Evolutionary conservation across 2,329 filamentous ascomycete species (phyloP), one percentile per base, ranked within the genome.

Genomic region (Aureobasidium pullulans): DNA sequence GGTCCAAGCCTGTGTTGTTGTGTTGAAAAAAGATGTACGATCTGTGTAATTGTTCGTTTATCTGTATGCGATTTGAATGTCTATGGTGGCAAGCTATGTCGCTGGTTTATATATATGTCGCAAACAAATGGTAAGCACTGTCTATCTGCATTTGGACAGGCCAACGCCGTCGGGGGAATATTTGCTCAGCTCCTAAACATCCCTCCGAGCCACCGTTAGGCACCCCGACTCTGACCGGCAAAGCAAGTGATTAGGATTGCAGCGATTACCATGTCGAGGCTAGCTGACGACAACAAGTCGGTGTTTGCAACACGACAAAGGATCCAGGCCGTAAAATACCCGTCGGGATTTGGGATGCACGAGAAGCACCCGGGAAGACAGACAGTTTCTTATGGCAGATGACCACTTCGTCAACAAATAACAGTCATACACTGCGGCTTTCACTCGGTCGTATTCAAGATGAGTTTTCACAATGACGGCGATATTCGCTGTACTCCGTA

Each of bases 391-490:
- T 6, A 8, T 29, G 43, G 36, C 42, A 48, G 54, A 31, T 58
- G 53, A 57, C 53, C 53, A 47, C 23, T 28, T 19, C 31, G 13
- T 19, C 2, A 19, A 53, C 49, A 34, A 52, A 47, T 9, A 47
- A 47, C 52, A 36, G 53, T 57, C 53, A 47, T 57, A 57, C 40
- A 37, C 15, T 36, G n/a, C 53, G 53, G 53, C 53, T 57, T 46
- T 13, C 42, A 46, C 42, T 57, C 42, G 53, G 53, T 47, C 31
- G 32, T 29, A 57, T 37, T 19, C 31, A 16, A 56, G 39, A 56
- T 29, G 39, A 44, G 10, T n/a, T 47, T 28, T 31, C 15, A 15
- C 13, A 29, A 57, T 57, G 53, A 57, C 53, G 53, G 53, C 53
- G 53, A 57, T 19, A 47, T 46, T 57, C 31, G 47, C 29, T 28